Percentiles rank a stretch among this genome's conserved stretches.
Evolutionary conservation across 768 basidiomycete species (phyloP).

Genomic region (Phylloporus arenicola): DNA sequence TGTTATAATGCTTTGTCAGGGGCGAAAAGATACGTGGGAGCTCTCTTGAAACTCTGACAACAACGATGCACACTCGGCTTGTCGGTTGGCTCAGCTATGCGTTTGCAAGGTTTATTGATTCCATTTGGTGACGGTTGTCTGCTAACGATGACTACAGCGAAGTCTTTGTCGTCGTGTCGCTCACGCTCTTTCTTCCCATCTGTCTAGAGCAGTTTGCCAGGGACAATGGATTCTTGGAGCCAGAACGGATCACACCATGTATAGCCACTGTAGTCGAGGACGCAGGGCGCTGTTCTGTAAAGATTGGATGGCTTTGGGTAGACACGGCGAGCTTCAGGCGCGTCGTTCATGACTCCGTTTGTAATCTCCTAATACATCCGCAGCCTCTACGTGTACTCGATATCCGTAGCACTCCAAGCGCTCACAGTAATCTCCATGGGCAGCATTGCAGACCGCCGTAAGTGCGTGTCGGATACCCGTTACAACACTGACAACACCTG

Average conservation of each 20-base stretch:
- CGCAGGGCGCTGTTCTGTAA: constrained; percentile 66
- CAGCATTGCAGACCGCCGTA: constrained; percentile 85
- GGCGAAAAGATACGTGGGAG: constrained; percentile 1
- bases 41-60: neutral
- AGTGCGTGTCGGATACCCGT: constrained; percentile 23
- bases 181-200: constrained; percentile 79
- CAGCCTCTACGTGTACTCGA: constrained; percentile 84
- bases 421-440: constrained; percentile 95
- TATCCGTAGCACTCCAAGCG: constrained; percentile 85
- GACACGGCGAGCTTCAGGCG: constrained; percentile 92
- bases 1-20: neutral
- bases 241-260: constrained; percentile 64
- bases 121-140: neutral
- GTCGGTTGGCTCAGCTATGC: constrained; percentile 82
- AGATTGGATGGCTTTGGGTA: constrained; percentile 79
- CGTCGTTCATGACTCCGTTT: neutral
- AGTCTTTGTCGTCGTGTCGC: constrained; percentile 74
- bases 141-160: constrained; percentile 41
- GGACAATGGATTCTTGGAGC: constrained; percentile 77
- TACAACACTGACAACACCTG: constrained; percentile 9
- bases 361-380: neutral
- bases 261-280: constrained; percentile 10
- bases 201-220: constrained; percentile 85
- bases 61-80: constrained; percentile 30
- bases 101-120: constrained; percentile 59